Conservation (phyloP, 306 rosid genomes). For the Chamaecrista fasciculata region DNA sequence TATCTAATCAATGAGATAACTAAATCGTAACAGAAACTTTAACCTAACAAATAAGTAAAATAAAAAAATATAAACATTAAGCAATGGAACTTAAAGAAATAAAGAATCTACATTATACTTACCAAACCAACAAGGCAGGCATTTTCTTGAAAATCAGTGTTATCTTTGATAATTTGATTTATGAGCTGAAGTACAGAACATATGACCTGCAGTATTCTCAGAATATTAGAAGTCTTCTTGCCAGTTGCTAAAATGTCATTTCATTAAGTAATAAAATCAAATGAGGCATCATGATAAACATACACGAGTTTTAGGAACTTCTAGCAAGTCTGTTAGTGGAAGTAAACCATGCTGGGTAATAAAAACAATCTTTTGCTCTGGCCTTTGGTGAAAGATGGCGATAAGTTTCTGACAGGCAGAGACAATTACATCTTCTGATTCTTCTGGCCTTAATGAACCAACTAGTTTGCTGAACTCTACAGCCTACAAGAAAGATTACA, state of each 20-base stretch:
- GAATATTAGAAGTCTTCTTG: constrained; percentile 12
- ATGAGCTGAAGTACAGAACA: constrained; percentile 96
- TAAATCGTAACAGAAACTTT: constrained; percentile 8
- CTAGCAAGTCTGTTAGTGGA: constrained; percentile 87
- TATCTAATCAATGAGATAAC: not conserved
- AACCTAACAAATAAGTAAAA: constrained; percentile 8
- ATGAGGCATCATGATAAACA: constrained; percentile 31
- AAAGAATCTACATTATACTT: constrained; percentile 36
- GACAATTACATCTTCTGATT: constrained; percentile 82
- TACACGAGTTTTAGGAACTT: constrained; percentile 86
- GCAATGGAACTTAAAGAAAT: not conserved
- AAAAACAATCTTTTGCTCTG: constrained; percentile 93
- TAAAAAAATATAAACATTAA: constrained; percentile 20
- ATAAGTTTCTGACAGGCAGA: constrained; percentile 88
- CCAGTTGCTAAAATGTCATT: constrained; percentile 21
- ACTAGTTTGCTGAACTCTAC: constrained; percentile 93
- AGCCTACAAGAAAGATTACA: constrained; percentile 52
- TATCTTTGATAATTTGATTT: constrained; percentile 88
- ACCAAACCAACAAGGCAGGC: constrained; percentile 99
- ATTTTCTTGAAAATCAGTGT: constrained; percentile 87
- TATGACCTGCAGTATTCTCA: constrained; percentile 59
- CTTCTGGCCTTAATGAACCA: constrained; percentile 78
- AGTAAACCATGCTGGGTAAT: constrained; percentile 93
- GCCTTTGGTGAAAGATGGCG: constrained; percentile 76
- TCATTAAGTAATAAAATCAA: constrained; percentile 8